Conservation (phyloP, 768 basidiomycete species). For the Clitopilus passeckerianus region DNA sequence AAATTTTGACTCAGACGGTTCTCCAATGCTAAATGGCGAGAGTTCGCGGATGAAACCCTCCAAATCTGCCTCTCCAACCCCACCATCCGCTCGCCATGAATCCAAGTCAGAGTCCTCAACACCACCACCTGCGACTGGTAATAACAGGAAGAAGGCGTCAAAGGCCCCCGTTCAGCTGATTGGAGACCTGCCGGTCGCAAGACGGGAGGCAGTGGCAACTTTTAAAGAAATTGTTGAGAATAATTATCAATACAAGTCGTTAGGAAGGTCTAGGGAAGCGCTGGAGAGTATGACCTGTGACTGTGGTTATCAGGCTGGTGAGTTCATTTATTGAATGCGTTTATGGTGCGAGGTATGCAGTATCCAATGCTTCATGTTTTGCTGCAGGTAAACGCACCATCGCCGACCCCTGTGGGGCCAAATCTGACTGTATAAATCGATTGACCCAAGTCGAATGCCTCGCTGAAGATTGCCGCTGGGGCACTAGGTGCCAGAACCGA, state of each 20-base stretch:
- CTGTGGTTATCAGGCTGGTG: slow-evolving; percentile 79
- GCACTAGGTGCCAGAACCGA: slow-evolving; percentile 84
- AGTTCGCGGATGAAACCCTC: slow-evolving; percentile 25
- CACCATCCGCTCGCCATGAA: slow-evolving; percentile 26
- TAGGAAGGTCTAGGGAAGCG: slow-evolving; percentile 85
- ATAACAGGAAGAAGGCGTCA: slow-evolving; percentile 26
- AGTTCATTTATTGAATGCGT: slow-evolving; percentile 27
- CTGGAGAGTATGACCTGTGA: slow-evolving; percentile 96
- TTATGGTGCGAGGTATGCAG: too few species aligned
- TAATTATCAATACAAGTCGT: slow-evolving; percentile 80
- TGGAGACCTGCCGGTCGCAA: slow-evolving; percentile 72
- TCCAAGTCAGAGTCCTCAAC: slow-evolving; percentile 31
- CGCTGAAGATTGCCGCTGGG: slow-evolving; percentile 83
- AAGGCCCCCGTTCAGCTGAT: slow-evolving; percentile 58
- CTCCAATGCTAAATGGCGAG: slow-evolving; percentile 27
- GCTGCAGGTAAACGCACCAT: slow-evolving; percentile 53
- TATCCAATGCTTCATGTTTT: slow-evolving; percentile 2
- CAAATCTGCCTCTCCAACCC: slow-evolving; percentile 29
- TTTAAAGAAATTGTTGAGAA: slow-evolving; percentile 75
- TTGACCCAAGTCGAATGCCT: slow-evolving; percentile 97
- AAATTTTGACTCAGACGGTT: slow-evolving; percentile 7
- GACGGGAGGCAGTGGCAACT: slow-evolving; percentile 61
- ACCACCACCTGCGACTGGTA: slow-evolving; percentile 25
- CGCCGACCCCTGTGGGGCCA: slow-evolving; percentile 73
- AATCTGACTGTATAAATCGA: slow-evolving; percentile 94